These are phyloP conservation scores for Stevia rebaudiana DNA, from an alignment of 140 eudicot genomes.

Conservation along the genomic window DNA sequence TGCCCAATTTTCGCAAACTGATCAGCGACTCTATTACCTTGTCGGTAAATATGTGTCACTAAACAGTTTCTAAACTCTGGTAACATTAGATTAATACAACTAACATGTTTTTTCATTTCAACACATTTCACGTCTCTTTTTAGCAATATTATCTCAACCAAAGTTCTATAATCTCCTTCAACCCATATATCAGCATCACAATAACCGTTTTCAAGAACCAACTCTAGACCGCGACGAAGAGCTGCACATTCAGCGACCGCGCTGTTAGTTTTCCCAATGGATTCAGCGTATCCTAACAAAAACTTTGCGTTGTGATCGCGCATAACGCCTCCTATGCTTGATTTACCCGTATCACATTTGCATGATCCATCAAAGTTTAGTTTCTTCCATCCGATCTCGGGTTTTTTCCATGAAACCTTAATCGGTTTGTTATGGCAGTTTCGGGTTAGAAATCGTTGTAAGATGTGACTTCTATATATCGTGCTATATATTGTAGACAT, in stretches of 20 bases:
- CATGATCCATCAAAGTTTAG: conserved; percentile 84
- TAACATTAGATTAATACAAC: conserved; percentile 41
- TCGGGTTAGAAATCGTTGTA: conserved; percentile 28
- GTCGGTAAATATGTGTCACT: conserved; percentile 61
- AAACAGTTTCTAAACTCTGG: conserved; percentile 48
- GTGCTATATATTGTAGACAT: conserved; percentile 29
- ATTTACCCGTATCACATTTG: conserved; percentile 61
- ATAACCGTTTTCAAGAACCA: conserved; percentile 74
- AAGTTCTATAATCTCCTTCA: conserved; percentile 76
- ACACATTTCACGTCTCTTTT: conserved; percentile 38
- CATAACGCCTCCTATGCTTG: conserved; percentile 83
- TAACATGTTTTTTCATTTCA: conserved; percentile 40
- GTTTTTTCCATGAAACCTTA: conserved; percentile 65
- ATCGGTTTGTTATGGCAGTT: conserved; percentile 44
- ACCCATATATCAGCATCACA: conserved; percentile 60
- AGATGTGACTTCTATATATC: conserved; percentile 10
- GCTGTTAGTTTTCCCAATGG: conserved; percentile 58
- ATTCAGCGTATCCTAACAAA: conserved; percentile 70
- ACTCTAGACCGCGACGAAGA: conserved; percentile 73
- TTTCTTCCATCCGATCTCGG: conserved; percentile 73
- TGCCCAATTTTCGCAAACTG: conserved; percentile 84
- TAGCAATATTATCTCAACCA: conserved; percentile 47
- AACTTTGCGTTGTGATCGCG: conserved; percentile 70
- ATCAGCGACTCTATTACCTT: conserved; percentile 84
- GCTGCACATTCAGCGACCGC: conserved; percentile 66